These are phyloP conservation scores for Yarrowia sp. DNA, from an alignment of 805 yeast species.

Conservation along the genomic window DNA sequence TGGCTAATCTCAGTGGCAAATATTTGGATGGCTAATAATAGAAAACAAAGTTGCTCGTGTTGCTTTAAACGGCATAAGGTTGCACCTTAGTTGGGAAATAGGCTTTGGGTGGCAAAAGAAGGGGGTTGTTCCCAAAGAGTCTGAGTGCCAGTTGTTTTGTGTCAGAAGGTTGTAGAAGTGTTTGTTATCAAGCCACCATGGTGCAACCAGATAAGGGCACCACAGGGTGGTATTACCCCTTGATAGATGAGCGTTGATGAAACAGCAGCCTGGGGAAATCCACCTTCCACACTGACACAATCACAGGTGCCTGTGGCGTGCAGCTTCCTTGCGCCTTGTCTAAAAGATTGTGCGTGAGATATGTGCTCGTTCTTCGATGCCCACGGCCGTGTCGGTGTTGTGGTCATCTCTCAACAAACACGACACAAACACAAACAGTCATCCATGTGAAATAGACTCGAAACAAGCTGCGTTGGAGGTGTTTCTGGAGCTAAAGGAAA, in stretches of 20 bases:
- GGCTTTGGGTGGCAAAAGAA: constrained; percentile 14
- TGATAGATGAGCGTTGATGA: too few relatives aligned
- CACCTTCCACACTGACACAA: too few relatives aligned
- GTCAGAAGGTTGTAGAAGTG: background rate
- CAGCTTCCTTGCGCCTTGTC: constrained; percentile 1
- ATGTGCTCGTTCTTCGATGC: constrained; percentile 11
- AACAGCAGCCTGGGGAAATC: too few relatives aligned
- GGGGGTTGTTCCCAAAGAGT: background rate
- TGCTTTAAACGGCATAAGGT: background rate
- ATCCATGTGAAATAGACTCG: background rate
- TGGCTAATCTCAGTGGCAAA: constrained; percentile 1
- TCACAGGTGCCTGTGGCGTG: background rate
- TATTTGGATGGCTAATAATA: background rate
- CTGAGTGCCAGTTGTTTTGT: too few relatives aligned
- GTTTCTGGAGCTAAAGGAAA: background rate
- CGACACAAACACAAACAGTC: background rate
- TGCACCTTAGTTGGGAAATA: background rate
- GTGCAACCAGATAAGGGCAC: background rate
- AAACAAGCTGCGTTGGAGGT: too few relatives aligned
- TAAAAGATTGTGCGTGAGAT: background rate
- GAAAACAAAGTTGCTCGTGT: constrained; percentile 7
- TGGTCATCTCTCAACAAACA: background rate
- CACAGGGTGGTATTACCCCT: background rate
- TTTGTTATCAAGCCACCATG: background rate
- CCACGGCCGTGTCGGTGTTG: background rate